phyloP scores from a whole-genome alignment of 2,329 filamentous ascomycete genomes.

The Alternaria incomplexa region DNA sequence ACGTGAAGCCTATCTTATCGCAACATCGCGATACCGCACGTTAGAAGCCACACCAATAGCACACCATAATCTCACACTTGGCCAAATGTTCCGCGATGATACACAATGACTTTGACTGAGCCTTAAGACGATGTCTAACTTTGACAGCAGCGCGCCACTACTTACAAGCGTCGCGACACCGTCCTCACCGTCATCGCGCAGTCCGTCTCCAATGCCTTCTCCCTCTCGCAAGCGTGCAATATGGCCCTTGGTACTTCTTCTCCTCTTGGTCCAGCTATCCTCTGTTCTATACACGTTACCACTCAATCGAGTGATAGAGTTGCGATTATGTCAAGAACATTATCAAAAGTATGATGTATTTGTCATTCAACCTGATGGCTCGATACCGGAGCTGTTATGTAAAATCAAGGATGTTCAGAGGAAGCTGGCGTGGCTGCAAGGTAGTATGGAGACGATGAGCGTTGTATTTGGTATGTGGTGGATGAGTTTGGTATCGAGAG shows the following conservation, averaged over 20 bases:
- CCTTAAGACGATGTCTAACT: neutral
- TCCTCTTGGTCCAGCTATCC: conserved; percentile 43
- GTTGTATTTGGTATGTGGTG: conserved; percentile 42
- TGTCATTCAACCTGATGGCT: conserved; percentile 43
- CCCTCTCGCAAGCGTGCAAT: conserved; percentile 18
- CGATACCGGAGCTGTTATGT: conserved; percentile 60
- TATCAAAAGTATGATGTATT: conserved; percentile 54
- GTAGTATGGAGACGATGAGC: conserved; percentile 49
- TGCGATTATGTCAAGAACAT: conserved; percentile 56
- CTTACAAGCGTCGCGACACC: conserved; percentile 6
- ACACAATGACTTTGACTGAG: neutral
- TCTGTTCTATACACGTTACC: conserved; percentile 45
- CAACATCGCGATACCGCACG: neutral
- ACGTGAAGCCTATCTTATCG: conserved; percentile 16
- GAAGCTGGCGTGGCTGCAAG: conserved; percentile 60
- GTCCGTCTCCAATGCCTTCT: conserved; percentile 6
- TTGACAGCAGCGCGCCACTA: conserved; percentile 11
- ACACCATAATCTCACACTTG: neutral
- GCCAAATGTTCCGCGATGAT: neutral
- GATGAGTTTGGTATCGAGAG: neutral
- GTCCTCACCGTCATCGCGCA: conserved; percentile 3
- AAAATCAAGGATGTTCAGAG: conserved; percentile 61
- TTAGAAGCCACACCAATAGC: neutral
- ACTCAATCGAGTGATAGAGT: conserved; percentile 46
- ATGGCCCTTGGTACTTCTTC: conserved; percentile 38